A percentile compares a stretch with the other conserved stretches of the same genome.
phyloP scores from a whole-genome alignment of 1,139 yeast genomes.

The Hyphopichia fennica region DNA sequence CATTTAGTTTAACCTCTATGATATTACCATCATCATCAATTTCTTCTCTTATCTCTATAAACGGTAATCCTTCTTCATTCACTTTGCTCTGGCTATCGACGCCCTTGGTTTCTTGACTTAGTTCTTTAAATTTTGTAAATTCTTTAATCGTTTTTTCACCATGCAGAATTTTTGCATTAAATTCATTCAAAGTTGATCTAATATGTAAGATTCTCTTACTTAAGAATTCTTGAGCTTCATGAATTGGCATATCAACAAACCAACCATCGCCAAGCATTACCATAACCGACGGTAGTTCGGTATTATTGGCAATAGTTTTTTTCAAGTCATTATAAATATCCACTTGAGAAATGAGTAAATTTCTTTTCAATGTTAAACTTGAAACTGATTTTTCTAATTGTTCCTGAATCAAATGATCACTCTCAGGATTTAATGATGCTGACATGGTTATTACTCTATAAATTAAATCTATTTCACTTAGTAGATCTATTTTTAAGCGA shows the following conservation, averaged over 20 bases:
- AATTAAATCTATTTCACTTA: neutral
- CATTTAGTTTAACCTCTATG: slow-evolving; percentile 35
- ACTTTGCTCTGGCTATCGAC: slow-evolving; percentile 11
- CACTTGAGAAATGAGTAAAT: slow-evolving; percentile 14
- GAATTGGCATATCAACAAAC: slow-evolving; percentile 47
- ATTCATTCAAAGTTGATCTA: slow-evolving; percentile 32
- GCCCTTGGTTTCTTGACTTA: slow-evolving; percentile 11
- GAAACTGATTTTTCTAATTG: slow-evolving; percentile 15
- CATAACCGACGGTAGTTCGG: slow-evolving; percentile 21
- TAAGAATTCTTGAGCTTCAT: slow-evolving; percentile 48
- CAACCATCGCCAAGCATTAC: slow-evolving; percentile 62
- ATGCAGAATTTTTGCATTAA: slow-evolving; percentile 43
- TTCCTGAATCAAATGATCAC: slow-evolving; percentile 5
- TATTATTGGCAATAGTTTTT: slow-evolving; percentile 10
- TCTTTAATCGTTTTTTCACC: slow-evolving; percentile 40
- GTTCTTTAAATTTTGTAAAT: slow-evolving; percentile 26
- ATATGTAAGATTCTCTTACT: slow-evolving; percentile 39
- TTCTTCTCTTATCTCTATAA: slow-evolving; percentile 82
- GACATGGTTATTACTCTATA: neutral
- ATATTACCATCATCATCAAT: slow-evolving; percentile 80
- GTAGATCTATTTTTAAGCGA: neutral
- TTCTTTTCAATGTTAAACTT: slow-evolving; percentile 13
- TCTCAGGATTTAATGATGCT: neutral
- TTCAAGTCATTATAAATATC: slow-evolving; percentile 10
- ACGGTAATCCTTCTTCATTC: slow-evolving; percentile 52